A percentile compares a stretch with the other conserved stretches of the same genome.
These are phyloP conservation scores for Mortierella sp. DNA, from an alignment of 371 early-diverging fungal genomes.

Conservation along the genomic window DNA sequence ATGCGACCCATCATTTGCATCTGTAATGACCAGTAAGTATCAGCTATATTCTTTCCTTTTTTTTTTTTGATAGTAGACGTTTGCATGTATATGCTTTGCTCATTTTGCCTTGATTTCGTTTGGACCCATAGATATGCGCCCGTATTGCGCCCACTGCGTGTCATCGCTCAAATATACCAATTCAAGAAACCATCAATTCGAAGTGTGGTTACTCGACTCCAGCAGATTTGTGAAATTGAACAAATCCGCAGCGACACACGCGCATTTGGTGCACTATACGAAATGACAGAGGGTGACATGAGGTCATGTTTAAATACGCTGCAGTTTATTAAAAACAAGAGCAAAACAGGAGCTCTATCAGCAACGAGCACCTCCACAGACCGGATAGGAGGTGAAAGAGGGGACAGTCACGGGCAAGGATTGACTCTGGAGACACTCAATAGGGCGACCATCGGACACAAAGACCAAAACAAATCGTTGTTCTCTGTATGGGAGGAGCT, in stretches of 20 bases:
- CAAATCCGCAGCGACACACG: constrained; percentile 81
- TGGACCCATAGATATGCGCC: constrained; percentile 79
- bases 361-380: constrained; percentile 1
- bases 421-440: constrained; percentile 72
- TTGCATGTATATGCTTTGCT: background rate
- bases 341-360: constrained; percentile 3
- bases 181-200: constrained; percentile 78
- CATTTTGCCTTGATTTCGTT: background rate
- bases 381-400: constrained; percentile 12
- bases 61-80: background rate
- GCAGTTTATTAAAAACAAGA: constrained; percentile 73
- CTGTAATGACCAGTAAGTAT: constrained; percentile 92
- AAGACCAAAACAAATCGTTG: constrained; percentile 83
- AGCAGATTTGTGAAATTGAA: constrained; percentile 86
- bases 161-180: constrained; percentile 77
- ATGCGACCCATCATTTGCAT: constrained; percentile 97
- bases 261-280: constrained; percentile 80
- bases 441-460: constrained; percentile 75
- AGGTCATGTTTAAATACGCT: constrained; percentile 89
- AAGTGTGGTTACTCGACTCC: constrained; percentile 81
- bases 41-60: too few species aligned
- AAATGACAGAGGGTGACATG: constrained; percentile 88
- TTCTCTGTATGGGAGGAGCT: constrained; percentile 86
- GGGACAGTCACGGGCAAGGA: constrained; percentile 18
- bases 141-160: constrained; percentile 87